A percentile compares a stretch with the other conserved stretches of the same genome.
Conservation (phyloP, 306 rosid genomes). For the Rubus parviflorus region DNA sequence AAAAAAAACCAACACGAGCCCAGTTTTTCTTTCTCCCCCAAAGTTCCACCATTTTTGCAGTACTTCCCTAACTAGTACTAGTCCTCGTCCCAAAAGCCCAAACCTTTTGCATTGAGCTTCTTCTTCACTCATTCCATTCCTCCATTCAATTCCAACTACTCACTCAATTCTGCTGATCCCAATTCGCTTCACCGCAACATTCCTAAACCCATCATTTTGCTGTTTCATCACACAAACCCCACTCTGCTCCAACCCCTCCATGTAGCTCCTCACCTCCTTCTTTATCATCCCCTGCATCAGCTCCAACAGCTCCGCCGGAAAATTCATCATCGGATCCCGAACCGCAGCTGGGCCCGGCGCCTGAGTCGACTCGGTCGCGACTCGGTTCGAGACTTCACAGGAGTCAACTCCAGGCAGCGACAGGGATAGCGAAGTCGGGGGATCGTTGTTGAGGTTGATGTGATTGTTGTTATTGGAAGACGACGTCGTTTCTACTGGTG, state of each 20-base stretch:
- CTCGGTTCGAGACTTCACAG: slow-evolving; percentile 22
- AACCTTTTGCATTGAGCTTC: background rate
- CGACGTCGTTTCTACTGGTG: slow-evolving; percentile 62
- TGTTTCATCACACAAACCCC: slow-evolving; percentile 44
- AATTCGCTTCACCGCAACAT: slow-evolving; percentile 55
- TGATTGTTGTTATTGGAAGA: slow-evolving; percentile 25
- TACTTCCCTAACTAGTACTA: slow-evolving; percentile 12
- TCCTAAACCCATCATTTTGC: slow-evolving; percentile 53
- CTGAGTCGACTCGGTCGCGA: background rate
- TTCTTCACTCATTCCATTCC: slow-evolving; percentile 9
- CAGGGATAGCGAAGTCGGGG: slow-evolving; percentile 73
- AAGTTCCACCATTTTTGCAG: background rate
- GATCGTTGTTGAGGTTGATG: slow-evolving; percentile 38
- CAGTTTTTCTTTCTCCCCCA: background rate
- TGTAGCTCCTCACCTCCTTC: slow-evolving; percentile 82
- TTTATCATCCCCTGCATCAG: slow-evolving; percentile 98
- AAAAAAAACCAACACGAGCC: slow-evolving; percentile 7
- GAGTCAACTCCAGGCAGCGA: slow-evolving; percentile 79
- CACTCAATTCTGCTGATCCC: slow-evolving; percentile 62
- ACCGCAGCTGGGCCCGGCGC: slow-evolving; percentile 4
- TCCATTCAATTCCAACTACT: background rate
- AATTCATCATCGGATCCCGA: background rate
- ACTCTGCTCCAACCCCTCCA: slow-evolving; percentile 69
- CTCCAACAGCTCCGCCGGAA: slow-evolving; percentile 48
- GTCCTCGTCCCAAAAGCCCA: background rate